A percentile compares a stretch with the other conserved stretches of the same genome.
Evolutionary conservation across 176 grass and related monocot genomes (phyloP).

Genomic region (Rhynchospora pubera): DNA sequence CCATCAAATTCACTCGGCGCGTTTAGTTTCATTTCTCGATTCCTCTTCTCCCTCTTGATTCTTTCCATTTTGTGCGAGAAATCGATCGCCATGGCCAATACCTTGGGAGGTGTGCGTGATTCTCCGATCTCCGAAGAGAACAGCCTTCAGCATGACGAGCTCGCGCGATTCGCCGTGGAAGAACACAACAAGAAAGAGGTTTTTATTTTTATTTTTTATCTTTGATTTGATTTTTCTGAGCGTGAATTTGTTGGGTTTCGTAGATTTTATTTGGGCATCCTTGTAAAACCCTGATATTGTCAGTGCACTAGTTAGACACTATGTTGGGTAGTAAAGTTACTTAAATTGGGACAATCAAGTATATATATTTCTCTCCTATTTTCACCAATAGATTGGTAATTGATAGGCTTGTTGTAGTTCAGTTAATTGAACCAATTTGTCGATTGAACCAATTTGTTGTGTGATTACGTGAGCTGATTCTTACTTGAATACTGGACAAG

Average conservation of each 20-base stretch:
- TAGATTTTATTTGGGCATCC: background rate
- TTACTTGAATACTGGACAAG: background rate
- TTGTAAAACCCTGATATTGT: background rate
- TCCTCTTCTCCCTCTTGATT: background rate
- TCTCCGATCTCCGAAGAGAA: background rate
- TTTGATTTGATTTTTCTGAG: background rate
- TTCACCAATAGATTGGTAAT: background rate
- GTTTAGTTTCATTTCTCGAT: too few species aligned
- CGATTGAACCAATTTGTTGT: background rate
- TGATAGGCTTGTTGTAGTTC: background rate
- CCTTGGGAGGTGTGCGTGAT: constrained; percentile 20
- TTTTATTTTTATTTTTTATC: background rate
- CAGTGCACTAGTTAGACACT: background rate
- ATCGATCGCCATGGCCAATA: constrained; percentile 16
- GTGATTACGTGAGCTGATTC: background rate
- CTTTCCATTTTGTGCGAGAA: background rate
- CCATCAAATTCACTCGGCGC: constrained; percentile 6
- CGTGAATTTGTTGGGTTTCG: background rate
- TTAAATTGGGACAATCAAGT: background rate
- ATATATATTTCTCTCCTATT: background rate
- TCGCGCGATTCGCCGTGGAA: constrained; percentile 31
- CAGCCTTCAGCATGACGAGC: constrained; percentile 13
- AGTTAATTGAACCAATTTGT: too few species aligned
- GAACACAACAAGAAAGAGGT: constrained; percentile 38
- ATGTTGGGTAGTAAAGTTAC: background rate